Percentiles rank a stretch among this genome's conserved stretches.
phyloP scores from a whole-genome alignment of 1,139 yeast species.

The Blastobotrys aristatus region DNA sequence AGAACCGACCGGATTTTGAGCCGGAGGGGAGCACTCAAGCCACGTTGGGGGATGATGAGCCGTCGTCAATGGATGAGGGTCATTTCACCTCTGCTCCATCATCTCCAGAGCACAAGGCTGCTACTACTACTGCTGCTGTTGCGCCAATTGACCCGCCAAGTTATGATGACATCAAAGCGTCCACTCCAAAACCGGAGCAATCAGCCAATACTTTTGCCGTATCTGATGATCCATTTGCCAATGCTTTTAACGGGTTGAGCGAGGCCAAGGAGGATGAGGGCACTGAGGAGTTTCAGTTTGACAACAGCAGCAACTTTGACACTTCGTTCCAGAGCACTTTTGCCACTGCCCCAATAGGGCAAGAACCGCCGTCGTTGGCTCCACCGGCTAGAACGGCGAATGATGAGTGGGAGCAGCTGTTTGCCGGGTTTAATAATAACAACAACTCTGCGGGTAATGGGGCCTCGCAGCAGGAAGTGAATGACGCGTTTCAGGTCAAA shows the following conservation, averaged over 20 bases:
- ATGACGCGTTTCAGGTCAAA: constrained; percentile 24
- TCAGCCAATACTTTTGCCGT: constrained; percentile 11
- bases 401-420: constrained; percentile 93
- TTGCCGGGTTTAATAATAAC: constrained; percentile 80
- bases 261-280: constrained; percentile 26
- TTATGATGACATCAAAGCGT: constrained; percentile 12
- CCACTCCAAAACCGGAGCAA: constrained; percentile 7
- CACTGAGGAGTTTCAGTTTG: constrained; percentile 18
- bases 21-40: constrained; percentile 10
- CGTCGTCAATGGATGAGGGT: constrained; percentile 8
- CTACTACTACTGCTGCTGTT: constrained; percentile 13
- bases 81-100: constrained; percentile 30
- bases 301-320: constrained; percentile 33
- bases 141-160: constrained; percentile 12
- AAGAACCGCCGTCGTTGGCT: constrained; percentile 2
- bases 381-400: constrained; percentile 15
- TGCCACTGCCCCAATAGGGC: neutral
- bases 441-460: constrained; percentile 21
- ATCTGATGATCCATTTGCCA: constrained; percentile 24
- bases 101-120: constrained; percentile 14
- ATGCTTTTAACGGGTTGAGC: constrained; percentile 27
- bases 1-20: constrained; percentile 1
- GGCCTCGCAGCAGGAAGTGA: constrained; percentile 23
- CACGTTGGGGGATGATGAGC: constrained; percentile 17
- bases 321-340: constrained; percentile 38